Conservation (phyloP, 345 rosid genomes). For the Populus euphratica region DNA sequence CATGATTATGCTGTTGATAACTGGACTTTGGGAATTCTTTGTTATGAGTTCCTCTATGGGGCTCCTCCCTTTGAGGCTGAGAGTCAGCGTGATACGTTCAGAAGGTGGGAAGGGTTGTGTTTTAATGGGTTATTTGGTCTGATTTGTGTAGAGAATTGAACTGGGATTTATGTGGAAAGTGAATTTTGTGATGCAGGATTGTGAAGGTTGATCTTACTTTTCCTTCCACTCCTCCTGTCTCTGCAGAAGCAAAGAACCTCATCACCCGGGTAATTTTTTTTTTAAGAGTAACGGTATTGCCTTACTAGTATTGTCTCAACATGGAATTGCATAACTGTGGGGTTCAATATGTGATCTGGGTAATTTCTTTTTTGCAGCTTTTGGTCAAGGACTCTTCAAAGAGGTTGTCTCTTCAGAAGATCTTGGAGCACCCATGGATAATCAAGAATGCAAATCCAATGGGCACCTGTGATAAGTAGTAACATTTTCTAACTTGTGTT, state of each 20-base stretch:
- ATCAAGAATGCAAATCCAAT: slow-evolving; percentile 69
- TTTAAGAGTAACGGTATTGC: neutral
- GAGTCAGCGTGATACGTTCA: slow-evolving; percentile 75
- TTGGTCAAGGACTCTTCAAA: slow-evolving; percentile 77
- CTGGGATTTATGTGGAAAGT: slow-evolving; percentile 2
- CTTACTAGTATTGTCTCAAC: too few relatives aligned
- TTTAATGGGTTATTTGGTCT: neutral
- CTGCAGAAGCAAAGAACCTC: slow-evolving; percentile 69
- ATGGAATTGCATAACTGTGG: neutral
- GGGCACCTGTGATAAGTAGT: slow-evolving; percentile 40
- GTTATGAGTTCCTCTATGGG: slow-evolving; percentile 94
- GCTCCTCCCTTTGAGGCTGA: slow-evolving; percentile 91
- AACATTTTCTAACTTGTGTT: neutral
- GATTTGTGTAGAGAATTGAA: neutral
- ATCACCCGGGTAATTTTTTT: slow-evolving; percentile 47
- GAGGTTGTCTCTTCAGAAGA: slow-evolving; percentile 77
- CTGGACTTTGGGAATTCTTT: slow-evolving; percentile 89
- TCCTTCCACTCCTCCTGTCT: slow-evolving; percentile 58
- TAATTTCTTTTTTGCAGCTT: slow-evolving; percentile 51
- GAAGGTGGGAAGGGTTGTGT: slow-evolving; percentile 42
- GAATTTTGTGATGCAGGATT: slow-evolving; percentile 51
- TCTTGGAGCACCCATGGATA: slow-evolving; percentile 89
- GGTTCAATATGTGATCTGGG: neutral
- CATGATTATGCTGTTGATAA: slow-evolving; percentile 93
- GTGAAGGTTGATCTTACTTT: slow-evolving; percentile 69